A percentile compares a stretch with the other conserved stretches of the same genome.
These are phyloP conservation scores for Macaranga tanarius DNA, from an alignment of 441 rosid species.

Conservation along the genomic window DNA sequence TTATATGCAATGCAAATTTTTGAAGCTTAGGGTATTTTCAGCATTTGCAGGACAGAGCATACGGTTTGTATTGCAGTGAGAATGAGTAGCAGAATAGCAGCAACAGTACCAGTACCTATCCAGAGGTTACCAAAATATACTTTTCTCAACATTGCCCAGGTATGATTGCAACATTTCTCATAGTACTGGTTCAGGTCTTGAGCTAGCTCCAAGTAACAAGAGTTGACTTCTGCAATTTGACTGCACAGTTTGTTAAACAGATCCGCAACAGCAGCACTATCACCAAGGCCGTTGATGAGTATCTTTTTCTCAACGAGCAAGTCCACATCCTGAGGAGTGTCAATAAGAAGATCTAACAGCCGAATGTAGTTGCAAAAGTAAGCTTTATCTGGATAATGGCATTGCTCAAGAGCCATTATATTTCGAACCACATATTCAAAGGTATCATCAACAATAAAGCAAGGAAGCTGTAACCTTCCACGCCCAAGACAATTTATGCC, in stretches of 20 bases:
- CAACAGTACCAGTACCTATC: constrained; percentile 33
- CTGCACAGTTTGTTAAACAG: constrained; percentile 27
- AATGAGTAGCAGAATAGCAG: constrained; percentile 27
- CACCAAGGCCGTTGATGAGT: constrained; percentile 10
- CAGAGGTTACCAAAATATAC: constrained; percentile 35
- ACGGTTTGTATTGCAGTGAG: constrained; percentile 35
- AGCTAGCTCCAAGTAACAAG: constrained; percentile 23
- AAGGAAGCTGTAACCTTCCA: constrained; percentile 22
- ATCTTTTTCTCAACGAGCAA: constrained; percentile 26
- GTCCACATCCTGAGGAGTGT: constrained; percentile 29
- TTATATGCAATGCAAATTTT: no score
- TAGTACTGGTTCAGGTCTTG: constrained; percentile 3
- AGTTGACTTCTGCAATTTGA: constrained; percentile 35
- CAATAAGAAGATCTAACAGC: constrained; percentile 28
- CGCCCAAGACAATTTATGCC: neutral
- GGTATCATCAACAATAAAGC: constrained; percentile 20
- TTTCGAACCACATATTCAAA: constrained; percentile 29
- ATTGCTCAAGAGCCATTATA: constrained; percentile 36
- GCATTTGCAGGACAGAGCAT: constrained; percentile 17
- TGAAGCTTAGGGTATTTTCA: no score
- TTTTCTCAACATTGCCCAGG: constrained; percentile 19
- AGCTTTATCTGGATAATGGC: constrained; percentile 29
- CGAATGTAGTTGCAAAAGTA: constrained; percentile 29
- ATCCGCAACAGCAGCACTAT: neutral
- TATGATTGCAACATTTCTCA: constrained; percentile 17